A percentile compares a stretch with the other conserved stretches of the same genome.
phyloP scores from a whole-genome alignment of 306 rosid species.

The Ammopiptanthus mongolicus region DNA sequence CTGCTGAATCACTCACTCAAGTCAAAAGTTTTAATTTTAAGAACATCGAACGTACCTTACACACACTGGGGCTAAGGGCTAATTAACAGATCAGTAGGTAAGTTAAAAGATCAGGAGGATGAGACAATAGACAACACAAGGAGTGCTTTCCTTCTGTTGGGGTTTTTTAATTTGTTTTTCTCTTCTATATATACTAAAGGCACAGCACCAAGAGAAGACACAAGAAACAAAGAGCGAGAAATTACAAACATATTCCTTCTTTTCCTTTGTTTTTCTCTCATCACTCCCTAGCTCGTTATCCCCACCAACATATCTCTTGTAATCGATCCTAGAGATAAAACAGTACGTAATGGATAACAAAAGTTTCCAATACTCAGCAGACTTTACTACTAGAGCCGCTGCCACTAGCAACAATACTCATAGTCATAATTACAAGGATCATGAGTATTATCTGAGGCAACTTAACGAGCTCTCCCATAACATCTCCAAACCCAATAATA shows the following conservation, averaged over 20 bases:
- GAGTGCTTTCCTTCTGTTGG: too few relatives aligned
- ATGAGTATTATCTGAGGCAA: slow-evolving; percentile 48
- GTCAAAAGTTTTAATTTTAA: too few relatives aligned
- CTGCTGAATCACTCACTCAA: not conserved
- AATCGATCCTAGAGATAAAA: too few relatives aligned
- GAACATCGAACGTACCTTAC: not conserved
- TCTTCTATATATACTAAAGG: not conserved
- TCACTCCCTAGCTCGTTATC: too few relatives aligned
- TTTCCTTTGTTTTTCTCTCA: not conserved
- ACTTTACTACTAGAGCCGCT: not conserved
- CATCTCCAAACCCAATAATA: slow-evolving; percentile 61
- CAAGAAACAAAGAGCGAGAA: not conserved
- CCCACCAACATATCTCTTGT: too few relatives aligned
- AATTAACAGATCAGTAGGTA: not conserved
- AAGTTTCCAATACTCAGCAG: not conserved
- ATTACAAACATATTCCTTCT: not conserved
- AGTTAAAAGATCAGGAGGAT: too few relatives aligned
- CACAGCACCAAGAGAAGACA: not conserved
- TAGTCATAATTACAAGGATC: not conserved
- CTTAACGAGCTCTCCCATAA: slow-evolving; percentile 67
- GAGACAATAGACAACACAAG: too few relatives aligned
- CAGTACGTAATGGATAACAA: not conserved
- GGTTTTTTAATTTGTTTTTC: not conserved
- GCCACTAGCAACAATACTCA: not conserved
- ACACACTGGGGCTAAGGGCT: not conserved